Conservation (phyloP, 1,284 basidiomycete species). For the Ganoderma meredithae region DNA sequence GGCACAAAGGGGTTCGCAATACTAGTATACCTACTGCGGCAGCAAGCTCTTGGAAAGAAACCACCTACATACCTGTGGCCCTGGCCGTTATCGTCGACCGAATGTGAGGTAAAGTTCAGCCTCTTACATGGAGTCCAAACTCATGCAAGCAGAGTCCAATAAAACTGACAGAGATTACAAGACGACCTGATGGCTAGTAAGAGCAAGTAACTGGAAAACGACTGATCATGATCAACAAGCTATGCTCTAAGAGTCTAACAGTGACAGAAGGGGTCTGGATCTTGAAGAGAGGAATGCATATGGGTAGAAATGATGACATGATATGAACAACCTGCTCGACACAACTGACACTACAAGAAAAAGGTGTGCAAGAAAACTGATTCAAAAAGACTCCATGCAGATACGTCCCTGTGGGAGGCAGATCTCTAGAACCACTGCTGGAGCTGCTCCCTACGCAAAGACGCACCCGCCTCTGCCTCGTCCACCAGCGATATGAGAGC, state of each 20-base stretch:
- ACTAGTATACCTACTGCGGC: too few relatives aligned
- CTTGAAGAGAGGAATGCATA: neutral
- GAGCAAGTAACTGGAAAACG: neutral
- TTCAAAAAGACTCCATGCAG: slow-evolving; percentile 6
- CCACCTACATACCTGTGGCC: too few relatives aligned
- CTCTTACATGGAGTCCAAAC: too few relatives aligned
- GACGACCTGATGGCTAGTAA: neutral
- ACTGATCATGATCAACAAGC: neutral
- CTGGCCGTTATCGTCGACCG: too few relatives aligned
- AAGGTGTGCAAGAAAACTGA: neutral
- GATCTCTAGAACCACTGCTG: neutral
- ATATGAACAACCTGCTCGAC: neutral
- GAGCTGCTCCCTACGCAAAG: slow-evolving; percentile 4
- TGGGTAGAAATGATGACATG: neutral
- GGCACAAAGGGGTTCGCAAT: too few relatives aligned
- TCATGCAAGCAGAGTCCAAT: neutral
- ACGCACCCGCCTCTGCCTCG: slow-evolving; percentile 1
- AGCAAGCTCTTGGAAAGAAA: too few relatives aligned
- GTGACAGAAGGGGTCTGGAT: neutral
- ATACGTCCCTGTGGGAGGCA: neutral
- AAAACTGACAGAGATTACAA: neutral
- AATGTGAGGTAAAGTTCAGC: too few relatives aligned
- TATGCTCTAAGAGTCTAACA: neutral
- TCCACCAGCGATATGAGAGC: slow-evolving; percentile 8
- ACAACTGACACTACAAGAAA: neutral